Evolutionary conservation across 2,329 filamentous ascomycete species (phyloP), one percentile per base, ranked within the genome.

Genomic region (Alternaria incomplexa): DNA sequence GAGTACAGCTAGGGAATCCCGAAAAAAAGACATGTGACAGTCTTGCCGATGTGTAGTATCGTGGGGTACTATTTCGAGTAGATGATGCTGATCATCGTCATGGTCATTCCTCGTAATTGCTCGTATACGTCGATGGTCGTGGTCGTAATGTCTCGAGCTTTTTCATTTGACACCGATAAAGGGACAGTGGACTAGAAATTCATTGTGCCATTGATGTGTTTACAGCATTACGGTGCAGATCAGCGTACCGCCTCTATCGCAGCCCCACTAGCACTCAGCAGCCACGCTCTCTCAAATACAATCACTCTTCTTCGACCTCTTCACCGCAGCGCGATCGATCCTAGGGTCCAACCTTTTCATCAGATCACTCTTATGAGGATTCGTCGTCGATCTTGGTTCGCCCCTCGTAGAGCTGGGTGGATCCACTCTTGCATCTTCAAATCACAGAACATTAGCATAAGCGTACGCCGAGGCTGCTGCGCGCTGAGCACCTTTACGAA

Each of bases 301-400:
- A 15, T 57, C 54, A 10, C 36, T 57, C 53, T 25, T 61, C 20
- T 25, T 56, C 7, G 23, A 45, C n/a, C 13, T 57, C 56, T 64
- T 69, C 9, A 23, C 56, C 8, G 55, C 61, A 11, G 43, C 40
- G 5, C 55, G 20, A 55, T 71, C 64, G 7, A 72, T 64, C 30
- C 59, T 63, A 5, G 67, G 68, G 45, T 73, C 66, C n/a, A 73
- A 25, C 52, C 66, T 32, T 22, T 69, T 68, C 57, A 72, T 23
- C 5, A 69, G 60, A 11, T 48, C 60, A 15, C 55, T 67, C 26
- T 61, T 58, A 30, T 67, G 51, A 20, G 67, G 46, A 40, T 64
- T 65, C 15, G 56, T 46, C 1, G 64, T 63, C 13, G 61, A 58
- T 22, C 26, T 46, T 5, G 26, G 45, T 26, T 40, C 45, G 3